phyloP scores from a whole-genome alignment of 2,329 filamentous ascomycete species.

The Hypoxylon sp. region DNA sequence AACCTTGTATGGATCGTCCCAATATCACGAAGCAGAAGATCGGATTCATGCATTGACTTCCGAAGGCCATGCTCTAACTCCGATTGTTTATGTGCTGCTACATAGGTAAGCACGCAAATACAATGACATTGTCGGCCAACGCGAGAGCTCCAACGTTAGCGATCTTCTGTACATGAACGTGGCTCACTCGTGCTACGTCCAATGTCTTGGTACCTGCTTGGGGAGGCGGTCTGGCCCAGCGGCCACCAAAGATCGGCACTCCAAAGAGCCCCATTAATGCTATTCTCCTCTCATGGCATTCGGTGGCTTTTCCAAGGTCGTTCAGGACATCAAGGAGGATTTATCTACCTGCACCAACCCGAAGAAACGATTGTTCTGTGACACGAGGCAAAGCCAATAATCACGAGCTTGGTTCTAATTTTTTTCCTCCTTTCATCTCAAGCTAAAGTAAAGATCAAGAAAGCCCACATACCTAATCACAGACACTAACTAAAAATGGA shows the following conservation, averaged over 20 bases:
- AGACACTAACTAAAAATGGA: not conserved
- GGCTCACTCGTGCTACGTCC: conserved; percentile 40
- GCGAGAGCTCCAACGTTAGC: conserved; percentile 27
- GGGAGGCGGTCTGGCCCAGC: conserved; percentile 43
- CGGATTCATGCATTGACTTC: conserved; percentile 26
- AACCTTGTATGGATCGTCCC: not conserved
- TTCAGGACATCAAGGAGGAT: conserved; percentile 13
- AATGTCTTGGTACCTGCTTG: conserved; percentile 41
- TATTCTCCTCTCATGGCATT: conserved; percentile 40
- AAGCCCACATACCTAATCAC: conserved; percentile 4
- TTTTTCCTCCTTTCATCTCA: not conserved
- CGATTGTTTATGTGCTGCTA: conserved; percentile 19
- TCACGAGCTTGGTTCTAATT: not conserved
- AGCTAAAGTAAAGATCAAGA: not conserved
- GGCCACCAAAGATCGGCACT: conserved; percentile 42
- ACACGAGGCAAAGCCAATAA: conserved; percentile 21
- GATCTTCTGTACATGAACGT: conserved; percentile 40
- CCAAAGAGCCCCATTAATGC: conserved; percentile 40
- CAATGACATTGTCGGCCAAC: conserved; percentile 41
- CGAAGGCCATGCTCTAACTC: conserved; percentile 12
- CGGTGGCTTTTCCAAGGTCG: conserved; percentile 39
- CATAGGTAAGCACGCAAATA: conserved; percentile 12
- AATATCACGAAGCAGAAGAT: conserved; percentile 6
- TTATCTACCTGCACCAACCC: conserved; percentile 35
- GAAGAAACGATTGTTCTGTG: conserved; percentile 35